Conservation (phyloP, 139 green algal species). For the Nannochloris sp. region DNA sequence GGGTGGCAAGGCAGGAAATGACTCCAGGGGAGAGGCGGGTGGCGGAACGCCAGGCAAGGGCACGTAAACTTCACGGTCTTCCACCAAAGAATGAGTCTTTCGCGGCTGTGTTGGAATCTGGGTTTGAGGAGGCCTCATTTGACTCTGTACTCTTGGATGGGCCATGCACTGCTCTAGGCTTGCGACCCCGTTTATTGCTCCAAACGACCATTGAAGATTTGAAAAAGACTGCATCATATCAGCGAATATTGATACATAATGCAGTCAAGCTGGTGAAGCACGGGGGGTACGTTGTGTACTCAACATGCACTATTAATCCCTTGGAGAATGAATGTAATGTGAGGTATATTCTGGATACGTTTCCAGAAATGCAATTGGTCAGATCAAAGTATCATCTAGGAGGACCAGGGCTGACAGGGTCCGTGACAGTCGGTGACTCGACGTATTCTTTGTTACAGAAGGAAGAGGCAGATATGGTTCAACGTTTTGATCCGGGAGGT, state of each 20-base stretch:
- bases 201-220: slow-evolving; percentile 32
- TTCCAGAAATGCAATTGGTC: slow-evolving; percentile 47
- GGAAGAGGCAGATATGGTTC: slow-evolving; percentile 59
- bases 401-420: slow-evolving; percentile 41
- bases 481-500: slow-evolving; percentile 68
- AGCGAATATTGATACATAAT: slow-evolving; percentile 57
- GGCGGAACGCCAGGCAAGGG: slow-evolving; percentile 13
- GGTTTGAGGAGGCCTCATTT: slow-evolving; percentile 60
- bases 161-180: slow-evolving; percentile 79
- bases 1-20: slow-evolving; percentile 2
- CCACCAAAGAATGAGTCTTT: background rate
- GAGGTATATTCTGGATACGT: slow-evolving; percentile 68
- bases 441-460: slow-evolving; percentile 45
- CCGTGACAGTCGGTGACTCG: background rate
- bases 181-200: slow-evolving; percentile 57
- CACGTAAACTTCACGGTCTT: slow-evolving; percentile 1
- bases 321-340: slow-evolving; percentile 88
- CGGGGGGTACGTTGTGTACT: slow-evolving; percentile 78
- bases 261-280: slow-evolving; percentile 67
- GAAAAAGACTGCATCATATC: slow-evolving; percentile 47
- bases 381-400: slow-evolving; percentile 44
- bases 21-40: background rate
- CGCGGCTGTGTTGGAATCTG: background rate
- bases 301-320: slow-evolving; percentile 81
- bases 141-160: slow-evolving; percentile 81